Evolutionary conservation across 768 basidiomycete species (phyloP).

Genomic region (Suillus tomentosus): DNA sequence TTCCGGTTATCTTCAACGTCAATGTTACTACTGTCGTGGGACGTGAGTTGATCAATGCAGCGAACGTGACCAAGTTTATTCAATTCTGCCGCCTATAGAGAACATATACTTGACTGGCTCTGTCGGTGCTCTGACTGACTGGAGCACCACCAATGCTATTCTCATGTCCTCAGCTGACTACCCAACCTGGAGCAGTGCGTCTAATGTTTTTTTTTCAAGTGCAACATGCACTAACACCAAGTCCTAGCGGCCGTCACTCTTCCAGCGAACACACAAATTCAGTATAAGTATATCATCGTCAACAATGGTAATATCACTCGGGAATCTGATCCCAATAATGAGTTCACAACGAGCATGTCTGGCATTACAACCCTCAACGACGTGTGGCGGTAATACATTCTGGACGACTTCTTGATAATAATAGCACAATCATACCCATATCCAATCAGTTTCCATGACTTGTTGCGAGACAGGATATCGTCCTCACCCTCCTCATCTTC

Average conservation of each 20-base stretch:
- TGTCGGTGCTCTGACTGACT: conserved; percentile 53
- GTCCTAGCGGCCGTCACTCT: conserved; percentile 57
- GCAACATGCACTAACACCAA: conserved; percentile 14
- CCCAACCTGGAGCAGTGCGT: conserved; percentile 71
- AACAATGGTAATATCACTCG: conserved; percentile 59
- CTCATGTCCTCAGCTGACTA: conserved; percentile 56
- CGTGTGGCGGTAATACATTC: conserved; percentile 40
- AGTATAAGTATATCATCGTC: conserved; percentile 76
- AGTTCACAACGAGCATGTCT: conserved; percentile 48
- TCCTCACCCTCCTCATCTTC: too few relatives aligned
- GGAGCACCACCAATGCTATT: conserved; percentile 63
- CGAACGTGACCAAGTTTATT: neutral
- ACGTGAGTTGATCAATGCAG: conserved; percentile 33
- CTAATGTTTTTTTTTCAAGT: conserved; percentile 9
- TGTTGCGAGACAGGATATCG: too few relatives aligned
- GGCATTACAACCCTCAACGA: conserved; percentile 42
- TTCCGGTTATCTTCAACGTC: conserved; percentile 65
- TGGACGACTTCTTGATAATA: neutral
- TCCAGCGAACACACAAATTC: conserved; percentile 55
- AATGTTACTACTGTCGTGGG: conserved; percentile 60
- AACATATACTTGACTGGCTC: conserved; percentile 71
- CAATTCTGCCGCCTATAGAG: conserved; percentile 41
- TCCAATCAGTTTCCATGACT: neutral
- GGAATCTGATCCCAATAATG: conserved; percentile 69
- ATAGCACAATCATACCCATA: neutral